Evolutionary conservation across 139 green algal species (phyloP).

Genomic region (Chlorella ohadii): DNA sequence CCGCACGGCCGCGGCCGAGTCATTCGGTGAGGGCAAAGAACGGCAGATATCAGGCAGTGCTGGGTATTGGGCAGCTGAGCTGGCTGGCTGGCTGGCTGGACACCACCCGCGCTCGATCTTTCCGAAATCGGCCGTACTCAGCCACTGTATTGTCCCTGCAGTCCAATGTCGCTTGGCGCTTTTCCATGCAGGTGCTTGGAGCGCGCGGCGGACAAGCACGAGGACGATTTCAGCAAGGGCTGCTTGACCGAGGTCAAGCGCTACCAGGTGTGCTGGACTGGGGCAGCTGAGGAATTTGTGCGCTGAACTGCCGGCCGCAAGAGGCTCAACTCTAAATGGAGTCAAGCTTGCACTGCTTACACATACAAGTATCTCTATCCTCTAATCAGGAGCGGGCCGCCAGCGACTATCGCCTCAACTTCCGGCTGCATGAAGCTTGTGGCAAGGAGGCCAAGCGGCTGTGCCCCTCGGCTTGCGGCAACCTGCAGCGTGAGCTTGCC

Average conservation of each 20-base stretch:
- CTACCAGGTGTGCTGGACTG: not conserved
- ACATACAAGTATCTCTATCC: too few relatives aligned
- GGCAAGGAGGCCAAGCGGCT: not conserved
- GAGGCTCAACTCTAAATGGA: too few relatives aligned
- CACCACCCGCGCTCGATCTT: too few relatives aligned
- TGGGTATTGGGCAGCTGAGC: too few relatives aligned
- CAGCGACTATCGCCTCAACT: slow-evolving; percentile 24
- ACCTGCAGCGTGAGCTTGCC: not conserved
- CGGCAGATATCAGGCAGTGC: too few relatives aligned
- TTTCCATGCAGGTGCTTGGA: slow-evolving; percentile 23
- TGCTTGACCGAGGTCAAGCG: not conserved
- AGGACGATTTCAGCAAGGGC: not conserved
- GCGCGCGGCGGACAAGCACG: not conserved
- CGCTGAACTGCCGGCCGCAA: too few relatives aligned
- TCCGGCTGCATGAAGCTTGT: not conserved
- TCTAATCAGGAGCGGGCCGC: not conserved
- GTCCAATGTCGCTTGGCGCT: too few relatives aligned
- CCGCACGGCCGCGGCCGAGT: not conserved
- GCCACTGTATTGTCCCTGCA: too few relatives aligned
- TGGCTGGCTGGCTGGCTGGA: too few relatives aligned
- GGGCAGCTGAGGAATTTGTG: too few relatives aligned
- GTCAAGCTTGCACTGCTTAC: too few relatives aligned
- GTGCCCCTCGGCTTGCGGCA: slow-evolving; percentile 8
- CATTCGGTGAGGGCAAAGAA: not conserved
- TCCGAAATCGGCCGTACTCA: too few relatives aligned